Percentiles rank a stretch among this genome's conserved stretches.
Conservation (phyloP, 1,284 basidiomycete genomes). For the Microstroma glucosiphilum region DNA sequence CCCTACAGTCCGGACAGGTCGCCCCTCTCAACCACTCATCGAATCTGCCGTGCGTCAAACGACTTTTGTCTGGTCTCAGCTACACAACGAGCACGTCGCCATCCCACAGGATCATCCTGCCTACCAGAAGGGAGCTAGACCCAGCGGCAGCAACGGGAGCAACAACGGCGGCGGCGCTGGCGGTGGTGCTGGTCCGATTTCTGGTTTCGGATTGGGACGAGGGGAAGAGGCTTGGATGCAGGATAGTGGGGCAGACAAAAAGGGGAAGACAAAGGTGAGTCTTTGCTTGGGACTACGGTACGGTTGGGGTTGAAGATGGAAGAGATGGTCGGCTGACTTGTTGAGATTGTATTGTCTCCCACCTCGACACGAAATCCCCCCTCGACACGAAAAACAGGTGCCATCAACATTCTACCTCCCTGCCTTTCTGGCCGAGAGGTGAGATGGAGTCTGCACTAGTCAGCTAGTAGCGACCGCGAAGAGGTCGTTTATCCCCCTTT, state of each 20-base stretch:
- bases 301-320: too few relatives aligned
- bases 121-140: constrained; percentile 15
- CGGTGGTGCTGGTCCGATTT: not conserved
- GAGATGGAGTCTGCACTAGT: too few relatives aligned
- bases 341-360: too few relatives aligned
- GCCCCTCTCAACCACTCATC: constrained; percentile 38
- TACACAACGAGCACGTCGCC: constrained; percentile 24
- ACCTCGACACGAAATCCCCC: too few relatives aligned
- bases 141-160: constrained; percentile 1
- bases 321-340: too few relatives aligned
- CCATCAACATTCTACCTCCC: not conserved
- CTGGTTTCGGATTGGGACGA: not conserved
- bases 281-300: too few relatives aligned
- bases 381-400: too few relatives aligned
- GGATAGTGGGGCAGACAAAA: constrained; percentile 3
- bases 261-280: constrained; percentile 7
- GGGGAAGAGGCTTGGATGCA: not conserved
- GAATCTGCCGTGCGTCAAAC: constrained; percentile 44
- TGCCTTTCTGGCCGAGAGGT: constrained; percentile 8
- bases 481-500: not conserved
- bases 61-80: constrained; percentile 25
- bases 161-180: not conserved
- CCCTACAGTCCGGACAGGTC: constrained; percentile 24
- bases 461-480: not conserved
- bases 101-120: constrained; percentile 23